Evolutionary conservation across 768 basidiomycete genomes (phyloP), one percentile per base, ranked within the genome.

Genomic region (Termitomyces sp.): DNA sequence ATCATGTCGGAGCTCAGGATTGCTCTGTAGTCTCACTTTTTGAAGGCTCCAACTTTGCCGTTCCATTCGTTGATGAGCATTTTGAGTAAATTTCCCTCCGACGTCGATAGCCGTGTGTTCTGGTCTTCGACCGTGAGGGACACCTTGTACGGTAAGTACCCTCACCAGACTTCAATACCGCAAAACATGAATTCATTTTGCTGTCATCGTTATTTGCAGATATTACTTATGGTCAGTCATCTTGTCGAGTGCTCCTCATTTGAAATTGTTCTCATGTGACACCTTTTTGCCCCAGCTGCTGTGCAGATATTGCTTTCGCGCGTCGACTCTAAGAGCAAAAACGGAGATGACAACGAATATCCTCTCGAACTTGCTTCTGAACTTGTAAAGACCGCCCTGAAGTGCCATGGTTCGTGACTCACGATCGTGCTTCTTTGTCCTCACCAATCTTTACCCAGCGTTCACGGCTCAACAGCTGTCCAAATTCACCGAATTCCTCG

Each of bases 11-110:
- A 9, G 31, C 49, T 75, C n/a, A 70, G 52, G 33, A 18, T 15
- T 24, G 12, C 53, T 58, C 54, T 37, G 1, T 64, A 93, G 89
- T 87, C 89, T 18, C 92, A 91, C 68, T 94, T 93, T 76, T 76
- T 94, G 65, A 94, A 94, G 75, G 89, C 89, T 30, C 87, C 91
- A 3, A 86, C 83, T 2, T 78, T 94, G 46, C 92, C 92, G 0
- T 93, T 89, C 76, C 83, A 92, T 68, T 84, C 81, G n/a, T 78
- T 94, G 47, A 78, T 86, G 60, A 88, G 87, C 60, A 78, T 91
- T 55, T 68, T 93, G 60, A 81, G 80, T 63, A 93, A 92, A 72
- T 91, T 93, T 72, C 92, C 91, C 1, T 73, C 79, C 27, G 89
- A 92, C 63, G 76, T 82, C 24, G 89, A 92, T 61, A 88, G 88